Base-by-base conservation (phyloP, 148 eudicot species). In the Fallopia convolvulus region DNA sequence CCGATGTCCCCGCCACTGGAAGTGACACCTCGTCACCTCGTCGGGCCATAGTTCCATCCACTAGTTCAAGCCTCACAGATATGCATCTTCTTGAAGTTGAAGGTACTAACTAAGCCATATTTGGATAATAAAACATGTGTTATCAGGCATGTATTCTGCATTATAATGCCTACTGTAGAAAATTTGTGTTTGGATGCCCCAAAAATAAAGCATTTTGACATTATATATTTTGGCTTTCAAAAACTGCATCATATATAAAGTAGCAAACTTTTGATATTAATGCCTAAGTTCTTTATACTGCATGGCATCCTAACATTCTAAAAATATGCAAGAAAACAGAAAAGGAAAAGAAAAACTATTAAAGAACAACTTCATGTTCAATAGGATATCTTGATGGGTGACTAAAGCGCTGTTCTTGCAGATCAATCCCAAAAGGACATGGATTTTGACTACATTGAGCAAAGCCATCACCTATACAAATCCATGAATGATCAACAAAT, bases 1-100 rank as follows among this genome's bases (percentile, higher is more conserved):
- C 72, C 44, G 30, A 60, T 72, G 82, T 73, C 49, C 83, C 80
- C 23, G 12, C 60, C 33, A 42, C 30, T 18, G 8, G 6, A 21
- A 47, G 30, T 71, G 7, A 17, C 15, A n/a, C 49, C 78, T 76
- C 32, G 46, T 76, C 71, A 21, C 50, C 75, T 20, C 10, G 75
- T 61, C 39, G 15, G 50, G 12, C 77, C 40, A 11, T 74, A 9
- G 50, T 74, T 8, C 58, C 70, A 40, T 58, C 63, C 32, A n/a
- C 71, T 44, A 44, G 15, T 61, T 60, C 70, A 39, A 41, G 78
- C 63, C n/a, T 39, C 14, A 72, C 32, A 21, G 71, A 76, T 26
- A 5, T 26, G 39, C 39, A 47, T 74, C 74, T 39, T 71, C 74
- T 71, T 17, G 49, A 71, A 39, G 74, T 71, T 17, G 49, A 71